These are phyloP conservation scores for Skeletonema menzelii DNA, from an alignment of 108 stramenopile genomes.

Conservation along the genomic window DNA sequence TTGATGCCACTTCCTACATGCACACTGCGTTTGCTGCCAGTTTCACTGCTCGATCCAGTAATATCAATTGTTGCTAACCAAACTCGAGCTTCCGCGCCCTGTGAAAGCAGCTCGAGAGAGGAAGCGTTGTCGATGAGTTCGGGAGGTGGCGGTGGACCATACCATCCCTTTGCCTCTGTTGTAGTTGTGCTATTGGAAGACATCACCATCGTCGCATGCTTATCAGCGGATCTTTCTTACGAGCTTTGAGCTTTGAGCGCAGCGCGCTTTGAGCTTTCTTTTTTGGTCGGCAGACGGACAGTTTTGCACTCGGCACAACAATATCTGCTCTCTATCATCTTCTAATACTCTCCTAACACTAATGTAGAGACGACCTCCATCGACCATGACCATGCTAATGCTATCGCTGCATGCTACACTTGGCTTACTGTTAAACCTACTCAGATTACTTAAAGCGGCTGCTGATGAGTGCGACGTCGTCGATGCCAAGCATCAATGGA, in stretches of 20 bases:
- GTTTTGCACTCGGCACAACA: too few relatives aligned
- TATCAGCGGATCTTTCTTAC: too few relatives aligned
- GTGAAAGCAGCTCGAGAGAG: conserved; percentile 55
- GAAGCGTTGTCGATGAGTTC: conserved; percentile 22
- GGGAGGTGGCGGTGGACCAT: conserved; percentile 35
- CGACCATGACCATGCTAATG: too few relatives aligned
- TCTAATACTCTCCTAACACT: too few relatives aligned
- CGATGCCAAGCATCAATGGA: conserved; percentile 31
- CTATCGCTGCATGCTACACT: too few relatives aligned
- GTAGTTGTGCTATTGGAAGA: not conserved
- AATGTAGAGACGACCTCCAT: too few relatives aligned
- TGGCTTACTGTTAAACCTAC: too few relatives aligned
- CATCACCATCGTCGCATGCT: not conserved
- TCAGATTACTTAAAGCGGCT: not conserved
- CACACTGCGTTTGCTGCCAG: not conserved
- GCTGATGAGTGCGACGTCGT: not conserved
- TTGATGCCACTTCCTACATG: conserved; percentile 41
- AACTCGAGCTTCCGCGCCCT: conserved; percentile 86
- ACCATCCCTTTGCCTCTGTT: conserved; percentile 14
- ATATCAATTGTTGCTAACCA: conserved; percentile 56
- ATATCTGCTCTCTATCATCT: too few relatives aligned
- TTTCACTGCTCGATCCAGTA: not conserved
- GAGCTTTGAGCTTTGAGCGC: too few relatives aligned
- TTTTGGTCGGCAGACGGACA: too few relatives aligned
- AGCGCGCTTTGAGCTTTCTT: too few relatives aligned